Conservation (phyloP, 306 rosid species). For the Cicer bijugum region DNA sequence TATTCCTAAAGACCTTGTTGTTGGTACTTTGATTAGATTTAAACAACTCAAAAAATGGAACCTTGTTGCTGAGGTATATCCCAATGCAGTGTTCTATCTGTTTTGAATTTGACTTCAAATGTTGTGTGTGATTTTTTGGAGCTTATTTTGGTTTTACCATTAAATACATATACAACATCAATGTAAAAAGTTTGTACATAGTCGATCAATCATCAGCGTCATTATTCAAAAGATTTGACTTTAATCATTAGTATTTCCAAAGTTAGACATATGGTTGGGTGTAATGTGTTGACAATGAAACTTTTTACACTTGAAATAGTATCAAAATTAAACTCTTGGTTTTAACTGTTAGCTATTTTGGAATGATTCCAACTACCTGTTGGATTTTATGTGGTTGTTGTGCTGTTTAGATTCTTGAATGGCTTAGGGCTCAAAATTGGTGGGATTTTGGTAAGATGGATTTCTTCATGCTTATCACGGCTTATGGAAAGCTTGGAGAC, state of each 20-base stretch:
- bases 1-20: conserved; percentile 66
- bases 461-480: conserved; percentile 87
- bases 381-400: conserved; percentile 10
- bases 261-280: too few species aligned
- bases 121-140: background rate
- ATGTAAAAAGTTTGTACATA: too few species aligned
- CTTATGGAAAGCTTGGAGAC: conserved; percentile 88
- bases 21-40: conserved; percentile 87
- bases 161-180: too few species aligned
- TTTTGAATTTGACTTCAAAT: background rate
- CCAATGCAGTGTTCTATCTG: conserved; percentile 5
- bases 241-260: too few species aligned
- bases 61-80: conserved; percentile 79
- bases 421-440: conserved; percentile 86
- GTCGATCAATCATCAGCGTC: too few species aligned
- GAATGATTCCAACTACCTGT: conserved; percentile 10
- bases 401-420: conserved; percentile 77
- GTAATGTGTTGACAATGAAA: too few species aligned
- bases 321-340: too few species aligned
- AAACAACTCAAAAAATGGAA: conserved; percentile 89
- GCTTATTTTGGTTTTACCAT: background rate
- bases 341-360: too few species aligned
- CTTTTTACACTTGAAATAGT: too few species aligned
- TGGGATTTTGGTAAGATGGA: conserved; percentile 93
- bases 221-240: too few species aligned